Percentiles rank a stretch among this genome's conserved stretches.
phyloP scores from a whole-genome alignment of 306 rosid species.

The Dalbergia cochinchinensis region DNA sequence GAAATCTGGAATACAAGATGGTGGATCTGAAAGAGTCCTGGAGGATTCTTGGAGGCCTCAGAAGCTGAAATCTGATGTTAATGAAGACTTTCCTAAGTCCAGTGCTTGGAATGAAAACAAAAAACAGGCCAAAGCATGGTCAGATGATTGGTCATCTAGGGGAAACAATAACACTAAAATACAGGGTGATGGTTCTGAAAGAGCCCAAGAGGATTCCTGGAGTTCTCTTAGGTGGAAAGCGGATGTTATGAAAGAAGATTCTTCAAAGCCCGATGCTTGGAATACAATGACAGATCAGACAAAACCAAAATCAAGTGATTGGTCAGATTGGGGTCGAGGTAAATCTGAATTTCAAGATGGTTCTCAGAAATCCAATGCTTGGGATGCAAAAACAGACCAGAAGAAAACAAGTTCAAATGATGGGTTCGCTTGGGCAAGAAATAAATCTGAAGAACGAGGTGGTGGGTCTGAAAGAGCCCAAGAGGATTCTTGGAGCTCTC shows the following conservation, averaged over 20 bases:
- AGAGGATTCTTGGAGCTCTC: slow-evolving; percentile 40
- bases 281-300: neutral
- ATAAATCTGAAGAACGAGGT: slow-evolving; percentile 40
- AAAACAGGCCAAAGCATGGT: neutral
- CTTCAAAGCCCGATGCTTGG: slow-evolving; percentile 30
- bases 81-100: slow-evolving; percentile 33
- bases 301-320: neutral
- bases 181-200: slow-evolving; percentile 21
- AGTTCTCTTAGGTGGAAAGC: neutral
- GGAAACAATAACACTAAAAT: neutral
- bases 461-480: slow-evolving; percentile 25
- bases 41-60: no score
- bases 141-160: slow-evolving; percentile 29
- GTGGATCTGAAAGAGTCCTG: neutral
- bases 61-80: neutral
- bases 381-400: slow-evolving; percentile 30
- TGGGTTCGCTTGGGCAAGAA: slow-evolving; percentile 13
- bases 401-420: slow-evolving; percentile 9
- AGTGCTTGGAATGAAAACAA: slow-evolving; percentile 42
- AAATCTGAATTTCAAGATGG: slow-evolving; percentile 8
- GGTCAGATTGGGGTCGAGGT: neutral
- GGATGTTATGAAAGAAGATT: neutral
- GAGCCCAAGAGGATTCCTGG: slow-evolving; percentile 39
- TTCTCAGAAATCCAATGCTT: slow-evolving; percentile 28
- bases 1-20: neutral